Evolutionary conservation across 768 basidiomycete genomes (phyloP), one percentile per base, ranked within the genome.

Genomic region (Suillus ampliporus): DNA sequence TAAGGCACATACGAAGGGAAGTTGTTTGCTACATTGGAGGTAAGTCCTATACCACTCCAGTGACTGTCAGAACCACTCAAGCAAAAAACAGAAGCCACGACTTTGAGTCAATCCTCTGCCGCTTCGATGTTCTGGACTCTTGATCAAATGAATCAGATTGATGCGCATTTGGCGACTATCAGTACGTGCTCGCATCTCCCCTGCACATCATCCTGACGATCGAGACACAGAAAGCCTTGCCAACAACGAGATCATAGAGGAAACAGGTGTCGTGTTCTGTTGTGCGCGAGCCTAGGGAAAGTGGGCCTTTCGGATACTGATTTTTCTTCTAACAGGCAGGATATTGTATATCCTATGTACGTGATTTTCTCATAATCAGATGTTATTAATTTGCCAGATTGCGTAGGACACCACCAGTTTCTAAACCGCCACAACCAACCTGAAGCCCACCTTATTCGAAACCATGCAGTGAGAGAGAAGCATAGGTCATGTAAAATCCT

Each of bases 361-460:
- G 19, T 46, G 2, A 35, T 13, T 58, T 35, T 48, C 41, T 23
- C 41, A 41, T n/a, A 14, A 23, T 7, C 40, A 0, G 14, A 43
- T 2, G 7, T 57, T 21, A 35, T 43, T 26, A 21, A 57, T 57
- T 10, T 21, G 3, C 5, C 5, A 23, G 46, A 23, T 13, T 6
- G 3, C 13, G 41, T 38, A 58, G 58, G 34, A 11, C 58, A 58
- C 43, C 58, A 58, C 23, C 46, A 48, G 28, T 58, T 21, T 35
- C 21, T 58, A 0, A 28, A 48, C 8, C 26, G 47, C 26, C 15
- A 48, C 26, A 48, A 48, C 8, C 58, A 46, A 34, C 58, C 58
- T 2, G 58, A 58, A 58, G 58, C 46, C 11, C 38, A 9, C 2
- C 46, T 58, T 11, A 13, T 58, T 58, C 5, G 26, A 35, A 44